Conservation (phyloP, 78 protist species). For the Dictyostelium intermedium region DNA sequence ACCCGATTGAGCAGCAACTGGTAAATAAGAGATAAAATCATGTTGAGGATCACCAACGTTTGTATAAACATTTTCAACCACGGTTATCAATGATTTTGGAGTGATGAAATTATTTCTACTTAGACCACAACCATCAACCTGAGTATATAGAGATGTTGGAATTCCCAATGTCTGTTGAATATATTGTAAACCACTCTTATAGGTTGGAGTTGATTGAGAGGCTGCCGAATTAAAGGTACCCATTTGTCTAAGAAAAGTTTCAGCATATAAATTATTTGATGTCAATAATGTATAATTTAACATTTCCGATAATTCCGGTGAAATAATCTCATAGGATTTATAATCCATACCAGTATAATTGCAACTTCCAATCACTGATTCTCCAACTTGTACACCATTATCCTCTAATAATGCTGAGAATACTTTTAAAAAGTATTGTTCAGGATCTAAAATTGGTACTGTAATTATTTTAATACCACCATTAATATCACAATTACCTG, state of each 20-base stretch:
- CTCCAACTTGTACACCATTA: neutral
- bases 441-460: slow-evolving; percentile 41
- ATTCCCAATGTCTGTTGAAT: slow-evolving; percentile 7
- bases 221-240: neutral
- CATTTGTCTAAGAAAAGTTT: slow-evolving; percentile 32
- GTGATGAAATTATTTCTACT: slow-evolving; percentile 39
- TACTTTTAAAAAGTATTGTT: slow-evolving; percentile 6
- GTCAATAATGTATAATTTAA: slow-evolving; percentile 22
- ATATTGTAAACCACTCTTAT: neutral
- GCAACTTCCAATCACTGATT: neutral
- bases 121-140: slow-evolving; percentile 55
- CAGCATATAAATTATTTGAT: slow-evolving; percentile 51
- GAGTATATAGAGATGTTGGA: neutral
- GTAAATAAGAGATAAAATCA: slow-evolving; percentile 4
- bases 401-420: neutral
- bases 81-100: neutral
- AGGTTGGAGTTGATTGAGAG: neutral
- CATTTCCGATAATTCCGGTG: neutral
- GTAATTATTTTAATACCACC: neutral
- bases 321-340: neutral
- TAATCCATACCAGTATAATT: slow-evolving; percentile 2
- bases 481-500: neutral
- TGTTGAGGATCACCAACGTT: slow-evolving; percentile 63
- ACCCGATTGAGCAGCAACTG: slow-evolving; percentile 8
- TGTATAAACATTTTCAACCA: neutral